Evolutionary conservation across 306 rosid species (phyloP), one percentile per base, ranked within the genome.

Genomic region (Inga laurina): DNA sequence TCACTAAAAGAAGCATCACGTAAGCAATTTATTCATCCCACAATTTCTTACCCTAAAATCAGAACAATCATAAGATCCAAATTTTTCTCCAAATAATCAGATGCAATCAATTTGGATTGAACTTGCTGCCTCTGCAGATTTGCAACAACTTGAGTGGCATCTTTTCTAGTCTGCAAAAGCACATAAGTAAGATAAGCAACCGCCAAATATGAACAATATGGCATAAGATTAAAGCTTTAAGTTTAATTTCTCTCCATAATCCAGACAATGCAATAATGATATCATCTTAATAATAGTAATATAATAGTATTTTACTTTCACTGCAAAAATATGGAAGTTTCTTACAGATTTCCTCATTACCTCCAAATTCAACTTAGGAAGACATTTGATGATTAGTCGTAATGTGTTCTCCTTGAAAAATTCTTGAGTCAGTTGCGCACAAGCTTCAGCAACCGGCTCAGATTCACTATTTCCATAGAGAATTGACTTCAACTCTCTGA

Each of bases 81-180:
- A 83, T 96, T 96, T 64, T 88, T 86, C 86, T 90, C 98, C 94
- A 96, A 90, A 88, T 91, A 94, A 89, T 96, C 98, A 71, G 98
- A 96, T n/a, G 99, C 97, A 82, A 96, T 92, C 92, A 96, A 85
- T 87, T 88, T 93, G 75, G 94, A 96, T 32, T 91, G 92, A 88
- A 96, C 98, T 70, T 91, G 97, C 76, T 96, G 99, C 88, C 99
- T 91, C 82, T 96, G 99, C 75, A 96, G 90, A 89, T 96, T 96
- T 67, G 99, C 99, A 87, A 96, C 98, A 80, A 96, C 92, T 89
- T 96, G 99, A 65, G 97, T 96, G 70, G 97, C 99, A 83, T 96
- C 99, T 82, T 96, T 96, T 66, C 99, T 90, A 72, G 97, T 91
- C 99, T 96, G 91, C 83, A 84, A 65, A 83, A 83, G 69, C 56